These are phyloP conservation scores for Pseudocercospora pini-densiflorae DNA, from an alignment of 2,329 filamentous ascomycete species.

Conservation along the genomic window DNA sequence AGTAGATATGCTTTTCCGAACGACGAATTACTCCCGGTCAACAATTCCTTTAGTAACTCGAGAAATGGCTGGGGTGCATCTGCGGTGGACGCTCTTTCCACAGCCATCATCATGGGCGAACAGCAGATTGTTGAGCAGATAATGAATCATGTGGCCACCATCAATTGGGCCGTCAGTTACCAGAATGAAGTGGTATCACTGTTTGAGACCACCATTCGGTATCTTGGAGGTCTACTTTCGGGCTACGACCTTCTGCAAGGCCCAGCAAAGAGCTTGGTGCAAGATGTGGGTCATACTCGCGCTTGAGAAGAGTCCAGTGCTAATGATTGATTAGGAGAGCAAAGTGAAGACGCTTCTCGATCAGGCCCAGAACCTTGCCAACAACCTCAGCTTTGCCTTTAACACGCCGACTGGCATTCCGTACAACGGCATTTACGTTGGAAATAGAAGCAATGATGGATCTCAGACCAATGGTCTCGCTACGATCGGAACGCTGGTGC, in stretches of 20 bases:
- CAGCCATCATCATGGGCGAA: conserved; percentile 77
- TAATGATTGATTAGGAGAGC: conserved; percentile 32
- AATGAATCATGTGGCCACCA: conserved; percentile 68
- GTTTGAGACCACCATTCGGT: conserved; percentile 91
- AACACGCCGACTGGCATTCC: conserved; percentile 76
- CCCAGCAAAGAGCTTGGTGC: conserved; percentile 51
- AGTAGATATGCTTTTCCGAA: conserved; percentile 55
- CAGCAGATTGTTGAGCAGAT: conserved; percentile 71
- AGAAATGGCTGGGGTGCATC: conserved; percentile 84
- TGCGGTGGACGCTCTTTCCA: conserved; percentile 80
- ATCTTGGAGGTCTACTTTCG: conserved; percentile 79
- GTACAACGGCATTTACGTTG: conserved; percentile 68
- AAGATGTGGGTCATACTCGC: conserved; percentile 5
- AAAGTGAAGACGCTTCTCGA: conserved; percentile 64
- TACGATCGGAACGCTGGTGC: conserved; percentile 74
- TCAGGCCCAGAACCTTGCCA: conserved; percentile 71
- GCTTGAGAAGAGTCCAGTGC: background rate
- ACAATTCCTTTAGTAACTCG: conserved; percentile 69
- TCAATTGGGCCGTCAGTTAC: conserved; percentile 81
- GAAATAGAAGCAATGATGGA: conserved; percentile 51
- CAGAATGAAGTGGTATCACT: conserved; percentile 65
- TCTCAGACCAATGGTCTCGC: conserved; percentile 71
- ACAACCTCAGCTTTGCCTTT: conserved; percentile 77
- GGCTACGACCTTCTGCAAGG: conserved; percentile 75
- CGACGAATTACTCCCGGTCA: conserved; percentile 66